Percentiles rank a stretch among this genome's conserved stretches.
phyloP scores from a whole-genome alignment of 176 grass and related monocot genomes.

The Oryza glumipatula region DNA sequence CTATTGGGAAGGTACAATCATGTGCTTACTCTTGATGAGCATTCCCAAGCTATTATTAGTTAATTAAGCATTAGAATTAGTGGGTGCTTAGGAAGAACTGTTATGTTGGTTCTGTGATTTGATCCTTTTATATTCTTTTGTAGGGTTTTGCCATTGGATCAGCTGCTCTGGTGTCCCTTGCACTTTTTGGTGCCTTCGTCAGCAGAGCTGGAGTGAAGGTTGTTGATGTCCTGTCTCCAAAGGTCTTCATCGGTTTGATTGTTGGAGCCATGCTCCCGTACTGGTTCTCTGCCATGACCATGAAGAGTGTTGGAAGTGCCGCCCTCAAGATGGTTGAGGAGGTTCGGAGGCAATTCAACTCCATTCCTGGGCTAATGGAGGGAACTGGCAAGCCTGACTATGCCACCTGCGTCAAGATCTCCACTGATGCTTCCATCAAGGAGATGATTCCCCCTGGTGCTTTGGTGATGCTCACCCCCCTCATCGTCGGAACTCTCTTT shows the following conservation, averaged over 20 bases:
- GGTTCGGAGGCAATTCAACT: constrained; percentile 91
- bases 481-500: constrained; percentile 82
- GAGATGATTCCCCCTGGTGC: constrained; percentile 95
- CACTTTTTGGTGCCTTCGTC: constrained; percentile 85
- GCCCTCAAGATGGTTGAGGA: constrained; percentile 95
- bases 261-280: constrained; percentile 96
- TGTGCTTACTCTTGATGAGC: not conserved
- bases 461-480: constrained; percentile 83
- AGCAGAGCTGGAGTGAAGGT: constrained; percentile 75
- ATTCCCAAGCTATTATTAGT: not conserved
- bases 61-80: not conserved
- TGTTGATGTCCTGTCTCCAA: constrained; percentile 81
- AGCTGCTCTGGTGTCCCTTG: constrained; percentile 81
- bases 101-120: not conserved
- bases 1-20: constrained; percentile 81
- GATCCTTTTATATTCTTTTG: constrained; percentile 22
- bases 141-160: constrained; percentile 95
- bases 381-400: constrained; percentile 81
- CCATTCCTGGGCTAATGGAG: constrained; percentile 83
- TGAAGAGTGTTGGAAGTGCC: constrained; percentile 92
- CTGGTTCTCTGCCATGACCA: constrained; percentile 96
- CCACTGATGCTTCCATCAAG: constrained; percentile 91
- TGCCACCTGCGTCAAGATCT: constrained; percentile 93
- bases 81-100: not conserved
- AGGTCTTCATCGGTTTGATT: constrained; percentile 86